A percentile compares a stretch with the other conserved stretches of the same genome.
Evolutionary conservation across 805 yeast species (phyloP).

Genomic region (Yamadazyma sp.): DNA sequence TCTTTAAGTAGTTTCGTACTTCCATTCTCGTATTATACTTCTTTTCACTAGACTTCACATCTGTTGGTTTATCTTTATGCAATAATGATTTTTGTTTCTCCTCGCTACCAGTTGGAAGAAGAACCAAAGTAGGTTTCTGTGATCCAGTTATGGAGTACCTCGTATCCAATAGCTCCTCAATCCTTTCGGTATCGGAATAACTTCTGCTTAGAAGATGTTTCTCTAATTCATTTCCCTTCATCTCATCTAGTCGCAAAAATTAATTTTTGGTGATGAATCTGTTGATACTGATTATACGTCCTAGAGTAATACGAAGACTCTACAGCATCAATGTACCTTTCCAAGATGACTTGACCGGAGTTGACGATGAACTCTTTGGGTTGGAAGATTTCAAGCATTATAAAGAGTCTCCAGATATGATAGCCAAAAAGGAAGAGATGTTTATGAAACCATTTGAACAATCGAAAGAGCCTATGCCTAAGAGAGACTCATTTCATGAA

Average conservation of each 20-base stretch:
- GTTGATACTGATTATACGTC: neutral
- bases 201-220: slow-evolving; percentile 44
- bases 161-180: slow-evolving; percentile 39
- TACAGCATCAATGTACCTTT: slow-evolving; percentile 30
- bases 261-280: no score
- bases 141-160: slow-evolving; percentile 46
- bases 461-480: neutral
- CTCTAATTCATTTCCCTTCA: slow-evolving; percentile 47
- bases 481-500: slow-evolving; percentile 9
- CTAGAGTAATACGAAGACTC: slow-evolving; percentile 2
- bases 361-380: slow-evolving; percentile 33
- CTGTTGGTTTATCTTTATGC: slow-evolving; percentile 14
- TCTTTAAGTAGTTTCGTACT: slow-evolving; percentile 39
- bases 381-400: slow-evolving; percentile 40
- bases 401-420: slow-evolving; percentile 26
- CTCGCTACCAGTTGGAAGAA: slow-evolving; percentile 34
- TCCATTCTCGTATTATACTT: slow-evolving; percentile 35
- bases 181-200: slow-evolving; percentile 33
- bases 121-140: slow-evolving; percentile 44
- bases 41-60: slow-evolving; percentile 4
- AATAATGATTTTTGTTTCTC: slow-evolving; percentile 18
- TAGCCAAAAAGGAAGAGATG: slow-evolving; percentile 13
- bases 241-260: slow-evolving; percentile 13
- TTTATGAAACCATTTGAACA: neutral
- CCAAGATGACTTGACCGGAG: slow-evolving; percentile 34